Evolutionary conservation across 805 yeast species (phyloP), one percentile per base, ranked within the genome.

Genomic region (Saturnispora saitoi): DNA sequence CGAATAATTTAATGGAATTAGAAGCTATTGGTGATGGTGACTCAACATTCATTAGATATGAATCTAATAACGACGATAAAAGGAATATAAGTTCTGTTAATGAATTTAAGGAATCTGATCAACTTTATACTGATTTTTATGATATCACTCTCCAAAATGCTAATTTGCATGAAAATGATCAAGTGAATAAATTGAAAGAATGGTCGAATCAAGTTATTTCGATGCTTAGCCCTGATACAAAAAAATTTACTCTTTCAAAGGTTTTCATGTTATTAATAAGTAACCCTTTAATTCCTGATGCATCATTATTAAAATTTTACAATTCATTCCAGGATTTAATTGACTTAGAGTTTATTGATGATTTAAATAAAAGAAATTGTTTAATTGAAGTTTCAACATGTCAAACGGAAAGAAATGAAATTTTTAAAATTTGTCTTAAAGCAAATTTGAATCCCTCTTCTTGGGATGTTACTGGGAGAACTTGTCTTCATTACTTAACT

Each of bases 401-500:
- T 42, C 55, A 56, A 46, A 38, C 50, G 19, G 61, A 58, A 6
- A 57, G 68, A 50, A 51, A 50, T 36, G 54, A 56, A 32, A 54
- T 63, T 7, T 55, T 66, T 9, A 48, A 56, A 36, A 51, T 64
- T 42, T 62, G 63, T 34, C 51, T 66, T 10, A 44, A 54, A 14
- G 44, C 56, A 24, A 55, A 53, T 36, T 50, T 59, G 12, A 62
- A 62, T 49, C 58, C 64, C 6, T 55, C 62, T 5, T 61, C 67
- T 14, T 76, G 73, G 57, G 95, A 86, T 63, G 71, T 76, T 43
- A 78, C 80, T 55, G 95, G 95, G 3, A 75, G 91, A 54, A 80
- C 83, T 1, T 90, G 97, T 20, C 67, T 93, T 15, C 98, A 91
- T 64, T 88, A 89, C 61, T 95, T 95, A 4, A 76, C 95, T 3